These are phyloP conservation scores for Eruca vesicaria DNA, from an alignment of 441 rosid species.

Conservation along the genomic window DNA sequence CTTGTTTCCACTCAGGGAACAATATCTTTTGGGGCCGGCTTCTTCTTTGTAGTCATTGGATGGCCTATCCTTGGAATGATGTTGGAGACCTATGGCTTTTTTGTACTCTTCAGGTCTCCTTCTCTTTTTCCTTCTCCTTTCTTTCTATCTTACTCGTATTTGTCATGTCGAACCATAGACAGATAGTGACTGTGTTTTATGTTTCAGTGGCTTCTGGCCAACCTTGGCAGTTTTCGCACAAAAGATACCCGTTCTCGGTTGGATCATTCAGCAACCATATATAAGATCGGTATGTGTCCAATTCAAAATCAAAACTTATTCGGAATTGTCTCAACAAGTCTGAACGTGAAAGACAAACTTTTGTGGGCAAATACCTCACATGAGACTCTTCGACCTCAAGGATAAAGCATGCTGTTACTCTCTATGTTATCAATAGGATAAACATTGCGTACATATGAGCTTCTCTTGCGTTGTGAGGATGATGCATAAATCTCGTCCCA, in stretches of 20 bases:
- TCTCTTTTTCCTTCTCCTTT: background rate
- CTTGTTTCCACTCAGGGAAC: slow-evolving; percentile 61
- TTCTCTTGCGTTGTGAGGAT: background rate
- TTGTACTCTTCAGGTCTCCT: slow-evolving; percentile 85
- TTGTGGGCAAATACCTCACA: background rate
- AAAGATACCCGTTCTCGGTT: slow-evolving; percentile 92
- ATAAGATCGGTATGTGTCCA: slow-evolving; percentile 74
- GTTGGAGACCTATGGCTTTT: slow-evolving; percentile 80
- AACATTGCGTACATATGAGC: background rate
- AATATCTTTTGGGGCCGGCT: slow-evolving; percentile 83
- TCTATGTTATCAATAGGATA: background rate
- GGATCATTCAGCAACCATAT: slow-evolving; percentile 83
- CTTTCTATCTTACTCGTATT: background rate
- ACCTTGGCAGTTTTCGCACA: slow-evolving; percentile 85
- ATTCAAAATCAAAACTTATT: background rate
- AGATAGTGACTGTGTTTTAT: background rate
- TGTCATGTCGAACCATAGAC: slow-evolving; percentile 5
- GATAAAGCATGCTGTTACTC: background rate
- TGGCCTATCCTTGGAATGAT: slow-evolving; percentile 96
- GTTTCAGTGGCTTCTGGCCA: slow-evolving; percentile 97
- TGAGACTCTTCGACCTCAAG: background rate
- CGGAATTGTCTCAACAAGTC: background rate
- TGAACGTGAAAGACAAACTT: background rate
- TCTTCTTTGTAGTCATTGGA: slow-evolving; percentile 86
- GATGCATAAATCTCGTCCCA: background rate